Base-by-base conservation (phyloP, 2,329 filamentous ascomycete species). In the Nemania serpens region DNA sequence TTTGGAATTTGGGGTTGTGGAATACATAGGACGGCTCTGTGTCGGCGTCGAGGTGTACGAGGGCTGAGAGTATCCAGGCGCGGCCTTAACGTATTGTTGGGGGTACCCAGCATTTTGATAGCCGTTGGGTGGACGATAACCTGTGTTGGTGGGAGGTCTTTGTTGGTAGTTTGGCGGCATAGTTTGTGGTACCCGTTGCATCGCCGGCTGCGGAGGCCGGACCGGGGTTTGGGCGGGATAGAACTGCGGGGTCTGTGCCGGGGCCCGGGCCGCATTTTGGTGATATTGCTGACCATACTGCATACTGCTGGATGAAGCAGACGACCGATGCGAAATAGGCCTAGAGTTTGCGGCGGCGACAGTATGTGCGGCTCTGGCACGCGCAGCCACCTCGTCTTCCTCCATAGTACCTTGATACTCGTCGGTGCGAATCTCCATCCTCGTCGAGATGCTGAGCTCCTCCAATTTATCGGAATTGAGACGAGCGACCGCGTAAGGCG, bases 381-480 rank as follows among this genome's bases (percentile, higher is more conserved):
- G 83, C 34, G 82, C 74, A 42, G 83, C 84, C 41, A 82, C 82
- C 66, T 92, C 89, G 67, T 96, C 92, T 68, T 94, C 91, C 68
- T 96, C 92, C 85, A 96, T 88, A 3, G 89, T 86, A 4, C 93
- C 93, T 64, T 84, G 85, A 74, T 91, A 91, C 69, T 92, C 87
- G 53, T 89, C 87, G 6, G 84, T 87, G 62, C 90, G 86, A 48
- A 96, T 80, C 61, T 91, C 78, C 18, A 97, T 84, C 72, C 87
- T 91, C 47, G 87, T 91, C 76, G 89, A 94, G 71, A 96, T 89
- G 64, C 91, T 88, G 49, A 97, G 79, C 59, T 93, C 90, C 33
- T 88, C 89, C n/a, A 96, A 78, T 73, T 93, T 90, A 72, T 96
- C 90, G 10, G 92, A 92, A 69, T 96, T 89, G 63, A 97, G 79